Conservation (phyloP, 768 basidiomycete genomes). For the Trametes coccinea region DNA sequence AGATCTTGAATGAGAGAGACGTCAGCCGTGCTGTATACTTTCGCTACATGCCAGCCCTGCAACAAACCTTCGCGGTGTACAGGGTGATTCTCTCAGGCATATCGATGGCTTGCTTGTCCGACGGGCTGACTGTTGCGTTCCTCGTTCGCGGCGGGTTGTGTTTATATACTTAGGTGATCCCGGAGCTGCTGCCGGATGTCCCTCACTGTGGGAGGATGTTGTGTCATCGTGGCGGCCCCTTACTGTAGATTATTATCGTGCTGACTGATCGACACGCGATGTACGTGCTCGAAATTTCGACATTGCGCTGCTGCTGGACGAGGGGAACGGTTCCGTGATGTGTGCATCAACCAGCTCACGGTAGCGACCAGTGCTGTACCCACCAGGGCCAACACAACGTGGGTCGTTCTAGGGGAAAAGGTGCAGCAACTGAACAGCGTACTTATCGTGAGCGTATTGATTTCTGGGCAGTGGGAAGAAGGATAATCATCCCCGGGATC, state of each 20-base stretch:
- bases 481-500: no score
- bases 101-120: not conserved
- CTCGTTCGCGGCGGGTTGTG: not conserved
- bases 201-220: not conserved
- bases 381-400: no score
- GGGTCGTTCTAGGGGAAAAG: no score
- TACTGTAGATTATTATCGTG: not conserved
- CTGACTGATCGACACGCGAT: not conserved
- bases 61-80: conserved; percentile 21
- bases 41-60: not conserved
- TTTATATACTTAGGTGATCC: not conserved
- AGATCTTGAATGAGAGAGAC: conserved; percentile 39
- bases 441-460: no score
- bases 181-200: not conserved
- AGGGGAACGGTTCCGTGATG: not conserved
- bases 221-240: not conserved
- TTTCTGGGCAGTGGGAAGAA: no score
- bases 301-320: not conserved
- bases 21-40: no score
- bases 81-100: conserved; percentile 25
- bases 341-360: no score
- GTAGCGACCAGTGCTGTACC: no score
- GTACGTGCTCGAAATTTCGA: not conserved
- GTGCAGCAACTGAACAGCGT: no score
- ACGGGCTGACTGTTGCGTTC: not conserved